A percentile compares a stretch with the other conserved stretches of the same genome.
phyloP scores from a whole-genome alignment of 1,284 basidiomycete species.

The Cutaneotrichosporon arboriforme region DNA sequence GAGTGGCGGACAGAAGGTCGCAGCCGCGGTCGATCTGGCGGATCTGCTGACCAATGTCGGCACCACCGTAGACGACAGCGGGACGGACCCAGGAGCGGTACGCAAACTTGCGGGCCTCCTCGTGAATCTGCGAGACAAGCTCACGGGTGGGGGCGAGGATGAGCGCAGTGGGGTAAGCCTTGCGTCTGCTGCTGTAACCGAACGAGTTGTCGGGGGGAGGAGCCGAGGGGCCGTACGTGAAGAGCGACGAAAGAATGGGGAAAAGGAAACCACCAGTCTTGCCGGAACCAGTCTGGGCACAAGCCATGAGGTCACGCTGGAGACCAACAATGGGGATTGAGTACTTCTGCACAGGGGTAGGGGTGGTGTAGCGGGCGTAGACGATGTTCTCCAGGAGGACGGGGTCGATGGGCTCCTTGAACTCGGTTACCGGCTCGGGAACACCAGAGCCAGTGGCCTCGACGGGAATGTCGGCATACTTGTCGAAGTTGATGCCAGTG shows the following conservation, averaged over 20 bases:
- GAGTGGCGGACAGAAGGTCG: slow-evolving; percentile 95
- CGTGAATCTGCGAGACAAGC: slow-evolving; percentile 98
- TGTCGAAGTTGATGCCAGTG: slow-evolving; percentile 99
- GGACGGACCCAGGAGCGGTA: slow-evolving; percentile 99
- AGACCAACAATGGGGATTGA: slow-evolving; percentile 96
- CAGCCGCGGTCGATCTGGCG: slow-evolving; percentile 94
- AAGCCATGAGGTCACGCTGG: slow-evolving; percentile 93
- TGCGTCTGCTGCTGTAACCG: slow-evolving; percentile 70
- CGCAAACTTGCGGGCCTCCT: slow-evolving; percentile 97
- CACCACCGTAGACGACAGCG: slow-evolving; percentile 98
- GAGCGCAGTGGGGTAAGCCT: slow-evolving; percentile 91
- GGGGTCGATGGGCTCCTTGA: slow-evolving; percentile 87
- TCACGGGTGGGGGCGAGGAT: slow-evolving; percentile 97
- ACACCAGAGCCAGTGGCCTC: slow-evolving; percentile 94
- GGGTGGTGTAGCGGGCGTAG: slow-evolving; percentile 85
- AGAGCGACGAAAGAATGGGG: slow-evolving; percentile 95
- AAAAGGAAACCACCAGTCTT: slow-evolving; percentile 99
- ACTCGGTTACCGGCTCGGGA: slow-evolving; percentile 84
- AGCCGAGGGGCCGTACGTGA: slow-evolving; percentile 70
- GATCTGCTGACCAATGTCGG: slow-evolving; percentile 93
- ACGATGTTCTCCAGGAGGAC: slow-evolving; percentile 93
- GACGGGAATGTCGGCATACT: slow-evolving; percentile 99
- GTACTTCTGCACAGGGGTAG: slow-evolving; percentile 99
- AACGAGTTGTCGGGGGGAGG: slow-evolving; percentile 52
- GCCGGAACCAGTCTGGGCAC: slow-evolving; percentile 99